Conservation (phyloP, 768 basidiomycete genomes). For the Lentinula raphanica region DNA sequence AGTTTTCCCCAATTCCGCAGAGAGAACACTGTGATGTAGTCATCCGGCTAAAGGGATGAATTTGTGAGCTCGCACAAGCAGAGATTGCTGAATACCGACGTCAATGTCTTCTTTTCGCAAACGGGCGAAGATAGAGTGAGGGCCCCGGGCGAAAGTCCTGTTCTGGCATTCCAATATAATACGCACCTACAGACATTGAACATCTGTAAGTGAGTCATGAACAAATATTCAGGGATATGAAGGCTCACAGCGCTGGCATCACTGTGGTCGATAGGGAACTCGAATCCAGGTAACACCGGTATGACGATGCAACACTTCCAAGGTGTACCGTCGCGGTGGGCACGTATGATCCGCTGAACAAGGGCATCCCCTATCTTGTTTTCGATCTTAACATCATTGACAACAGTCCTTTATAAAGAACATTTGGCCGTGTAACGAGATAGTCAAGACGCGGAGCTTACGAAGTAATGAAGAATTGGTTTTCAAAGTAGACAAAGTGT, state of each 20-base stretch:
- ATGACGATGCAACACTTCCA: constrained; percentile 95
- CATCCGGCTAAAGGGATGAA: constrained; percentile 60
- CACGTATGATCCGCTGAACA: constrained; percentile 84
- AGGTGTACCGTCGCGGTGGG: constrained; percentile 69
- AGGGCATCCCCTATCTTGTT: constrained; percentile 95
- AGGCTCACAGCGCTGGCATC: constrained; percentile 88
- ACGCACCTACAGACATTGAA: constrained; percentile 62
- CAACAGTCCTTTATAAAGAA: constrained; percentile 53
- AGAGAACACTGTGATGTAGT: constrained; percentile 88
- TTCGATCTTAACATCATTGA: constrained; percentile 82
- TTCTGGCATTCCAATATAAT: constrained; percentile 96
- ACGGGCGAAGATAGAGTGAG: constrained; percentile 85
- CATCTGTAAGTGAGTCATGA: constrained; percentile 7
- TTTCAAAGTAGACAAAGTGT: constrained; percentile 98
- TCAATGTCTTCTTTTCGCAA: constrained; percentile 85
- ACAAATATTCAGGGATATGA: neutral
- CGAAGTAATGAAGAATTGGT: constrained; percentile 91
- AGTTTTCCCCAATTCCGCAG: constrained; percentile 93
- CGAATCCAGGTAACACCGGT: constrained; percentile 89
- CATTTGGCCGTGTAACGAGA: neutral
- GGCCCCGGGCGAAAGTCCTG: constrained; percentile 80
- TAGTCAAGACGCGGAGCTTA: constrained; percentile 29
- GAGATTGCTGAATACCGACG: constrained; percentile 37
- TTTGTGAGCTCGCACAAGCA: constrained; percentile 8
- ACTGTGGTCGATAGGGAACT: constrained; percentile 86